A percentile compares a stretch with the other conserved stretches of the same genome.
These are phyloP conservation scores for Ogataea ganodermae DNA, from an alignment of 805 yeast species.

Conservation along the genomic window DNA sequence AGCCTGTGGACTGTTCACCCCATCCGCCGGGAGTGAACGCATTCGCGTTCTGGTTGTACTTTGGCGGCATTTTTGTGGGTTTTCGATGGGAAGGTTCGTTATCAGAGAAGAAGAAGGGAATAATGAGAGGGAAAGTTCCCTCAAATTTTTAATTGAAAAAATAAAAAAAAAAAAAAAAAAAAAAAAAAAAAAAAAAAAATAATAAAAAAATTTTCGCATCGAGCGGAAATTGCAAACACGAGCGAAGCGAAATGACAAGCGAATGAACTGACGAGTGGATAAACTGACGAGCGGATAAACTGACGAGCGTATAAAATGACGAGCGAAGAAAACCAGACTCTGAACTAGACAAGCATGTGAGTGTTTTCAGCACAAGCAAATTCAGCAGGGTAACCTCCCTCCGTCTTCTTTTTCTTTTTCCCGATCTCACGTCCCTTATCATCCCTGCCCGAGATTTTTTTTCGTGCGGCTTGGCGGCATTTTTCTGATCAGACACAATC, in stretches of 20 bases:
- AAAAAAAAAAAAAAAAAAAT: not conserved
- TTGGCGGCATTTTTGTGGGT: constrained; percentile 39
- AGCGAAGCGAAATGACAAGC: not conserved
- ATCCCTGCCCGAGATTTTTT: no score
- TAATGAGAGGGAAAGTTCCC: not conserved
- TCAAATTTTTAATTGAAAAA: constrained; percentile 3
- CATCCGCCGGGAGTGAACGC: constrained; percentile 35
- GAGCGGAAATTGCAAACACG: not conserved
- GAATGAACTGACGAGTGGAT: no score
- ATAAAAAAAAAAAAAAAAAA: not conserved
- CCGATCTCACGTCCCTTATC: no score
- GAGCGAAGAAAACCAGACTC: no score
- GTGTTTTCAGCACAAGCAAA: no score
- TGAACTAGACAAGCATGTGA: no score
- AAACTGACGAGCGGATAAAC: no score
- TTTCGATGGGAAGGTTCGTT: not conserved
- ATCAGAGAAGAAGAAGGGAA: not conserved
- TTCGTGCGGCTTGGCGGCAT: no score
- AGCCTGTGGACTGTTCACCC: constrained; percentile 23
- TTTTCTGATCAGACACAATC: no score
- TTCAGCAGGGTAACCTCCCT: no score
- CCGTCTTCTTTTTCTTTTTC: no score
- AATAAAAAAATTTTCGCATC: constrained; percentile 7
- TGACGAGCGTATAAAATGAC: no score
- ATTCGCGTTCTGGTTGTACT: constrained; percentile 39